Evolutionary conservation across 176 grass and related monocot species (phyloP).

Genomic region (Oropetium thomaeum): DNA sequence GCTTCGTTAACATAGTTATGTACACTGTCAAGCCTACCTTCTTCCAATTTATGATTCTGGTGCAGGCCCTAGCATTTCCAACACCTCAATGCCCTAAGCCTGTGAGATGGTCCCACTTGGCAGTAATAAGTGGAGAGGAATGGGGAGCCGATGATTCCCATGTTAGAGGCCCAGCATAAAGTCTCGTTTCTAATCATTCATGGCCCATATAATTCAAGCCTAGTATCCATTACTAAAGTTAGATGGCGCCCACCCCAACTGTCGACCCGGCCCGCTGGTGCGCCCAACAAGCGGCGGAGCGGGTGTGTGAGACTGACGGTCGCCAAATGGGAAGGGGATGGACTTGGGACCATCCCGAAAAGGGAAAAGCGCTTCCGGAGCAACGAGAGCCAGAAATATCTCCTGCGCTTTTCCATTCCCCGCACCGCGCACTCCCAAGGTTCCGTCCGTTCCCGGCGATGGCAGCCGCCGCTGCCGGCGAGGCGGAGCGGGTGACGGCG

Average conservation of each 20-base stretch:
- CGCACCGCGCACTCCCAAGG: neutral
- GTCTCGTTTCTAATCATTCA: neutral
- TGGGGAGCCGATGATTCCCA: no score
- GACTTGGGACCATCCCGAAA: neutral
- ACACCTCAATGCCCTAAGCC: no score
- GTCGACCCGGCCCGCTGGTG: no score
- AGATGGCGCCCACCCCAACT: no score
- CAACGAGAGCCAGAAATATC: conserved; percentile 40
- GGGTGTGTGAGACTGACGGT: neutral
- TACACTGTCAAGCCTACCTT: no score
- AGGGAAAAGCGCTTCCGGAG: conserved; percentile 11
- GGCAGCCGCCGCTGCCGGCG: conserved; percentile 20
- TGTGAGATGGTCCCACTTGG: no score
- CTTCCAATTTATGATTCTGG: no score
- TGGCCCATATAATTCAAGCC: neutral
- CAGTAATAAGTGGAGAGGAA: no score
- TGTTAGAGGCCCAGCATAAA: no score
- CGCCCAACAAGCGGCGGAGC: neutral
- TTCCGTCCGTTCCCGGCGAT: neutral
- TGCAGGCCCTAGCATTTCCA: no score
- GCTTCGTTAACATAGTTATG: no score
- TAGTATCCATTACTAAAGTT: neutral
- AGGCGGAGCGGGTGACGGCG: conserved; percentile 36
- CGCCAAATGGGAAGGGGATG: neutral
- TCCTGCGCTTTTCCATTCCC: conserved; percentile 26